Base-by-base conservation (phyloP, 176 grass and related monocot species). In the Typha latifolia region DNA sequence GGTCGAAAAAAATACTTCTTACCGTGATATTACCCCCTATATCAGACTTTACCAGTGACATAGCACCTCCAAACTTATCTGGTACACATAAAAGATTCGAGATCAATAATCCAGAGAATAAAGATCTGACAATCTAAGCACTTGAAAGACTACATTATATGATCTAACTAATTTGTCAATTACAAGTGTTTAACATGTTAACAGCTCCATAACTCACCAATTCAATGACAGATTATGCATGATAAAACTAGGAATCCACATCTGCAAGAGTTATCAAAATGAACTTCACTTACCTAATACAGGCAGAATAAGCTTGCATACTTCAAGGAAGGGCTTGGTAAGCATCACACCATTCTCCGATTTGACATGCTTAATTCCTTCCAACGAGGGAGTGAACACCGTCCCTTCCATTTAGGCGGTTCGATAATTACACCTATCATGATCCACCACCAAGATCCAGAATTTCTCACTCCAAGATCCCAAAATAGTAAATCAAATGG, bases 291-390 rank as follows among this genome's bases (percentile, higher is more conserved):
- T 87, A 96, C 91, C 91, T 87, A 96, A 61, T 22, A 95, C 84
- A 6, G 86, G 90, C 49, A 95, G 81, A 70, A 95, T 95, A 64
- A 84, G 83, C 72, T 87, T 90, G 90, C 90, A 95, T 56, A 90
- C 86, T 66, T 95, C 49, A 62, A 95, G 86, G 70, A 95, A 95
- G 18, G 78, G 75, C 64, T 90, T 95, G 0, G 90, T 90, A 47
- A 87, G 72, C 73, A 95, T 90, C 12, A 77, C 76, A 7, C 83
- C 90, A 19, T 76, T 84, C 18, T 72, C 75, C 18, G 75, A 84
- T 74, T 78, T 90, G 72, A 84, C 90, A 56, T 79, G 62, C 62
- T 95, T 95, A 61, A 90, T 95, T 32, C 78, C 90, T 71, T 90
- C 72, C 0, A 95, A 67, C 19, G 86, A 87, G 37, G 90, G 86